phyloP scores from a whole-genome alignment of 1,284 basidiomycete species.

The Apiotrichum veenhuisii region DNA sequence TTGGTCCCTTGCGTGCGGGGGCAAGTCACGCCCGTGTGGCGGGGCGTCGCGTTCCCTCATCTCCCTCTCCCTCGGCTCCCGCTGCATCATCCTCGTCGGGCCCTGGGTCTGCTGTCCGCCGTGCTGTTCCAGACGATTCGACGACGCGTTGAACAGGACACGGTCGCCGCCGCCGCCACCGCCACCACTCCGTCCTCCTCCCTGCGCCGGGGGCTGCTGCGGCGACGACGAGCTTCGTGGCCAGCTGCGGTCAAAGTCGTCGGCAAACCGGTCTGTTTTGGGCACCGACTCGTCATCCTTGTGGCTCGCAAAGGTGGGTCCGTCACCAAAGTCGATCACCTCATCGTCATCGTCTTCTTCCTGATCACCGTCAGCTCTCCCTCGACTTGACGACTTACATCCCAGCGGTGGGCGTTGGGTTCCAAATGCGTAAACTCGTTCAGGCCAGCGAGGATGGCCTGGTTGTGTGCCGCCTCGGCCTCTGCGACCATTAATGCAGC shows the following conservation, averaged over 20 bases:
- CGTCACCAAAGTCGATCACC: slow-evolving; percentile 89
- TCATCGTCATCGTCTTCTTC: slow-evolving; percentile 87
- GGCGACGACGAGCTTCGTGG: slow-evolving; percentile 54
- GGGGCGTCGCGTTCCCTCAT: not conserved
- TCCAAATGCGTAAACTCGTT: slow-evolving; percentile 90
- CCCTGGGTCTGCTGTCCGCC: slow-evolving; percentile 26
- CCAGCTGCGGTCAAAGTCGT: slow-evolving; percentile 92
- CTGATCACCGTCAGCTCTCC: slow-evolving; percentile 53
- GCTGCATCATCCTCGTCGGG: slow-evolving; percentile 46
- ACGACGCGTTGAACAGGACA: slow-evolving; percentile 84
- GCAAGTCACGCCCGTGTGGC: slow-evolving; percentile 6
- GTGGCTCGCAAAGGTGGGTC: slow-evolving; percentile 70
- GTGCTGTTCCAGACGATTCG: slow-evolving; percentile 70
- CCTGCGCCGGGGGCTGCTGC: not conserved
- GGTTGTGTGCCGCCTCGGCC: slow-evolving; percentile 56
- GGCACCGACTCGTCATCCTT: slow-evolving; percentile 32
- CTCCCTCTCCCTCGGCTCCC: slow-evolving; percentile 10
- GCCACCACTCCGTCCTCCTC: slow-evolving; percentile 1
- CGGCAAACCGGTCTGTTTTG: slow-evolving; percentile 51
- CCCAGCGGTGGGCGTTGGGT: slow-evolving; percentile 91
- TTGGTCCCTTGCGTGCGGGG: not conserved
- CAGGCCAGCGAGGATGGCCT: slow-evolving; percentile 55
- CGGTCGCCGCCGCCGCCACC: slow-evolving; percentile 40
- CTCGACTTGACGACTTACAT: slow-evolving; percentile 59
- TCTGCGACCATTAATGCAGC: slow-evolving; percentile 45